phyloP scores from a whole-genome alignment of 176 grass and related monocot genomes.

The Phoenix roebelenii region DNA sequence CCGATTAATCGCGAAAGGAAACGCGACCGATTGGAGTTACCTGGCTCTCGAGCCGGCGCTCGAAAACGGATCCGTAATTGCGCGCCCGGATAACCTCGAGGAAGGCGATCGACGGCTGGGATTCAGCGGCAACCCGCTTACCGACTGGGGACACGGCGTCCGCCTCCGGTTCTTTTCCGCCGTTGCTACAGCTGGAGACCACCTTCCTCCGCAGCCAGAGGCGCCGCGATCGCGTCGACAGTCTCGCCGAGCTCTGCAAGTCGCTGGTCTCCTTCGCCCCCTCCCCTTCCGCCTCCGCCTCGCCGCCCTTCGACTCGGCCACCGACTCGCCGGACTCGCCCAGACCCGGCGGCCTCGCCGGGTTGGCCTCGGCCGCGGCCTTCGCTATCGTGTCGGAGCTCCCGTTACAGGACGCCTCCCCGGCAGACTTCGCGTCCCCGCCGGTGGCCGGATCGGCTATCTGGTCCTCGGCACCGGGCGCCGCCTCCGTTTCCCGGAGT shows the following conservation, averaged over 20 bases:
- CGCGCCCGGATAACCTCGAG: constrained; percentile 49
- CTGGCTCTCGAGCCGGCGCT: constrained; percentile 76
- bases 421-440: constrained; percentile 4
- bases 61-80: constrained; percentile 57
- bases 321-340: constrained; percentile 62
- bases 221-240: background rate
- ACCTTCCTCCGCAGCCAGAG: background rate
- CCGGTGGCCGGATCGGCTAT: background rate
- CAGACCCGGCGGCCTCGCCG: background rate
- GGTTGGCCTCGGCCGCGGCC: background rate
- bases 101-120: constrained; percentile 43
- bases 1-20: too few species aligned
- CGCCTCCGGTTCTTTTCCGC: background rate
- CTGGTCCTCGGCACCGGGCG: background rate
- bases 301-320: constrained; percentile 45
- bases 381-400: constrained; percentile 7
- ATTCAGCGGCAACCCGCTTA: constrained; percentile 25
- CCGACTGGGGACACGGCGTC: constrained; percentile 10
- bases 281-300: background rate
- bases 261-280: constrained; percentile 4
- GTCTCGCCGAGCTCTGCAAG: constrained; percentile 4
- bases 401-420: constrained; percentile 18
- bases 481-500: background rate
- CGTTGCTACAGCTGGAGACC: too few species aligned
- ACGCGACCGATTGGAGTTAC: constrained; percentile 20